Base-by-base conservation (phyloP, 1,139 yeast species). In the Geotrichum siamense region DNA sequence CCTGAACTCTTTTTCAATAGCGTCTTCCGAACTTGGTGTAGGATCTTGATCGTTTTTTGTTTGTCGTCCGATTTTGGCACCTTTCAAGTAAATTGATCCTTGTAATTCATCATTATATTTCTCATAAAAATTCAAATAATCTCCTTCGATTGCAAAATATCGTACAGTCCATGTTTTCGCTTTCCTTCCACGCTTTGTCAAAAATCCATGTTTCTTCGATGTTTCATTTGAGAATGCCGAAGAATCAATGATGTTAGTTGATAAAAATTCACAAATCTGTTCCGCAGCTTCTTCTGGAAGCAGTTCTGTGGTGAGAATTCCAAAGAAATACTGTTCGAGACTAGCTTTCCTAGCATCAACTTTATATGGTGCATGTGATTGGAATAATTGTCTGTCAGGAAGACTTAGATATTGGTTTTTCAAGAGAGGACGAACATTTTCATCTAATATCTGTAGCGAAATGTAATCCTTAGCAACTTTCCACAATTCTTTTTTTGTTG, bases 121-220 rank as follows among this genome's bases (percentile, higher is more conserved):
- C 32, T 82, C 93, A 51, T 71, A 75, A 28, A 82, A 69, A 47
- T 79, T 79, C 47, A 86, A 64, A 30, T 60, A 62, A 0, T 80
- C 76, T 0, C 84, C 84, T 50, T 80, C 84, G 13, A 83, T 72
- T 36, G 77, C 78, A 60, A 85, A 83, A 72, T 82, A 83, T 41
- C 86, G 65, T 4, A 79, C 70, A 55, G 78, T 81, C 96, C 96
- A 86, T 33, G 72, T 73, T 45, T 64, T 82, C 68, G 68, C 74
- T 52, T 64, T 83, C 60, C 64, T 74, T 54, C 78, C 77, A 40
- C 83, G 73, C 50, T 84, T 73, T 5, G 84, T 67, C 46, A 85
- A 64, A 54, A 72, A 78, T 0, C 94, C 94, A 60, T 81, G 86
- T 58, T 79, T 82, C 23, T 68, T 58, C 1, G 77, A 74, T 0